A percentile compares a stretch with the other conserved stretches of the same genome.
These are phyloP conservation scores for Colletotrichum australisinense DNA, from an alignment of 2,329 filamentous ascomycete genomes.

Conservation along the genomic window DNA sequence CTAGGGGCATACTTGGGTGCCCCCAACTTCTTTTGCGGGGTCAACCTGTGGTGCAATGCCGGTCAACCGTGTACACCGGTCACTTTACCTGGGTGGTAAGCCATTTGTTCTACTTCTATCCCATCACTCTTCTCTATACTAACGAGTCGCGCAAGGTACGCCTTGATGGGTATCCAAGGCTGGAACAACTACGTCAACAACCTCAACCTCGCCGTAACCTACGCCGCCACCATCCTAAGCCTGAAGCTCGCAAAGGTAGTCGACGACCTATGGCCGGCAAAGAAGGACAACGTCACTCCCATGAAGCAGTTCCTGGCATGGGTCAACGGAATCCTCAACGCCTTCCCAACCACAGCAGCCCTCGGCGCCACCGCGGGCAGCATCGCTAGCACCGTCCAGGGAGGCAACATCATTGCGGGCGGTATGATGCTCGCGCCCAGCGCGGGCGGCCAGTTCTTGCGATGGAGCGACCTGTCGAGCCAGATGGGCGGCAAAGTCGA, in stretches of 20 bases:
- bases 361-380: not conserved
- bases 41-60: slow-evolving; percentile 29
- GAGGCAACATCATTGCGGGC: slow-evolving; percentile 2
- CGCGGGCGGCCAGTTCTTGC: not conserved
- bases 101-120: not conserved
- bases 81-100: slow-evolving; percentile 26
- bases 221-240: not conserved
- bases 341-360: not conserved
- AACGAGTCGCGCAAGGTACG: slow-evolving; percentile 1
- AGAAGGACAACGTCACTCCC: not conserved
- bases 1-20: slow-evolving; percentile 27
- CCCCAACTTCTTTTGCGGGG: slow-evolving; percentile 35
- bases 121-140: not conserved
- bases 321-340: slow-evolving; percentile 7
- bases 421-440: not conserved
- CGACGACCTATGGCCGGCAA: slow-evolving; percentile 4
- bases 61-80: slow-evolving; percentile 36
- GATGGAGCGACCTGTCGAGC: not conserved
- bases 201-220: not conserved
- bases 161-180: slow-evolving; percentile 27
- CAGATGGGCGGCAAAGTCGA: slow-evolving; percentile 4
- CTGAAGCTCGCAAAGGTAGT: not conserved
- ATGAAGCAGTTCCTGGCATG: not conserved
- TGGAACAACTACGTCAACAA: slow-evolving; percentile 36
- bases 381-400: not conserved